These are phyloP conservation scores for Pseudocohnilembus persalinus DNA, from an alignment of 169 alveolate genomes.

Conservation along the genomic window DNA sequence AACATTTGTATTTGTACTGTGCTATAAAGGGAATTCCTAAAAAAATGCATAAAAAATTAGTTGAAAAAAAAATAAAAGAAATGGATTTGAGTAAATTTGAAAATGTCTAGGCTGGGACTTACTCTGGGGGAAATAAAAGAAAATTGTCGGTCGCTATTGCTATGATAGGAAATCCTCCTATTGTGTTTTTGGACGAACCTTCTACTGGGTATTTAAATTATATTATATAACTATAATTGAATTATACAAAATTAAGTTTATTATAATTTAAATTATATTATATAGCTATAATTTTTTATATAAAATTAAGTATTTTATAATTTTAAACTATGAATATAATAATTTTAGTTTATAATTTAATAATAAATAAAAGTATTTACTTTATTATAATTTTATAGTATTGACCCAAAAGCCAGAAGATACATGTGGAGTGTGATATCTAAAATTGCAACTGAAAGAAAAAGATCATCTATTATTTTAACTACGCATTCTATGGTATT, in stretches of 20 bases:
- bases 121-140: conserved; percentile 90
- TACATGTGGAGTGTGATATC: conserved; percentile 87
- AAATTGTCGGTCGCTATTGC: conserved; percentile 88
- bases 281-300: too few species aligned
- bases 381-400: too few species aligned
- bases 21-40: conserved; percentile 77
- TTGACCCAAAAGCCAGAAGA: conserved; percentile 89
- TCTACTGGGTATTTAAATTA: conserved; percentile 75
- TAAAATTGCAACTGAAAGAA: conserved; percentile 66
- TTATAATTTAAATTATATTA: too few species aligned
- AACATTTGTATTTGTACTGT: conserved; percentile 82
- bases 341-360: too few species aligned
- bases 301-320: too few species aligned
- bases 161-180: conserved; percentile 88
- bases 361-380: too few species aligned
- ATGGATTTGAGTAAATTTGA: conserved; percentile 68
- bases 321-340: too few species aligned
- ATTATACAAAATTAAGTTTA: background rate
- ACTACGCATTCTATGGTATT: conserved; percentile 90
- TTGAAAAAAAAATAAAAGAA: conserved; percentile 59
- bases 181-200: conserved; percentile 90
- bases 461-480: conserved; percentile 73
- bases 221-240: background rate
- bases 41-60: conserved; percentile 39
- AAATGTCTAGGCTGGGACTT: conserved; percentile 61